Evolutionary conservation across 2,329 filamentous ascomycete genomes (phyloP), one percentile per base, ranked within the genome.

Genomic region (Fusarium sp.): DNA sequence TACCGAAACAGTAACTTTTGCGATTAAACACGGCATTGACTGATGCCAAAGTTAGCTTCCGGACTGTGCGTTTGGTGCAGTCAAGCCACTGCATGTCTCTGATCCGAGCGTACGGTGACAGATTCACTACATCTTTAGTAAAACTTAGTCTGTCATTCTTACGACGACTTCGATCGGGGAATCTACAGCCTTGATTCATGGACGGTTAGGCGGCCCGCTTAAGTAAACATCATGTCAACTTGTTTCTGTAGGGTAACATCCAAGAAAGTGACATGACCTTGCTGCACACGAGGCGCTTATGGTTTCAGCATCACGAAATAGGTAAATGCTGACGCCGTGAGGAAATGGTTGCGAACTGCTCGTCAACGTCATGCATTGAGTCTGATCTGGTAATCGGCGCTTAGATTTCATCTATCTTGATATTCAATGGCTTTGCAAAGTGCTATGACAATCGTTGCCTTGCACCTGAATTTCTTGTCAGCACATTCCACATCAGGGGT

Each of bases 1-100:
- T 40, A 54, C 41, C 41, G 5, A 57, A 63, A 34, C 14, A 44
- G 48, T 25, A 63, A 37, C 14, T 63, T 20, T 48, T 63, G 58
- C 34, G 42, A 49, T 56, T 22, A 14, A 27, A 40, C 24, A 40
- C 12, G 27, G 22, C 49, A 24, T 20, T 52, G 32, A 41, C 12
- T 40, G 24, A 52, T 41, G 24, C 32, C 30, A n/a, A 34, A 24
- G 8, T n/a, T 12, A 32, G 47, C 6, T 12, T 52, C 32, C n/a
- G 32, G 30, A 27, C 48, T 40, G 32, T 27, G 32, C 22, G 18
- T 40, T 12, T 18, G 12, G 29, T 22, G 24, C 12, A 40, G 4
- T 20, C 24, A 27, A 27, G 8, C 16, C 16, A 51, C 30, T 41
- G 24, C 24, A 27, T 9, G 29, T 12, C 14, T 4, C 29, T 45